These are phyloP conservation scores for Mycocentrospora acerina DNA, from an alignment of 2,329 filamentous ascomycete species.

Conservation along the genomic window DNA sequence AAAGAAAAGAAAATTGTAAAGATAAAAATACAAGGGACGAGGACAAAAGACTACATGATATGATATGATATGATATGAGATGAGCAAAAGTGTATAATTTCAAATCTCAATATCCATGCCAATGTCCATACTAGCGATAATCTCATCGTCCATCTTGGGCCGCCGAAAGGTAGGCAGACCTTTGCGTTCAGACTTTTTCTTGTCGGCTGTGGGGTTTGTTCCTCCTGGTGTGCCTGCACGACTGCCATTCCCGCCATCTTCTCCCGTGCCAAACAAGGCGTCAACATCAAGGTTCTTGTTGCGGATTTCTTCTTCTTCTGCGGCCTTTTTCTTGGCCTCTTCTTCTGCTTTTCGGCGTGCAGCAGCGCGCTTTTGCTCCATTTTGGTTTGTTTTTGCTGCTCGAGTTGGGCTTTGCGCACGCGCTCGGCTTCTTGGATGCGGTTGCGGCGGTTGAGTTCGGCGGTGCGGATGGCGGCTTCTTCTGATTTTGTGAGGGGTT, in stretches of 20 bases:
- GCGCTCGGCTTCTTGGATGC: constrained; percentile 79
- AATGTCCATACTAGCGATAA: constrained; percentile 84
- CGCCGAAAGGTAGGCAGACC: constrained; percentile 70
- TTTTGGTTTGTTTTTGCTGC: constrained; percentile 56
- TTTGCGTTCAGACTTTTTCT: constrained; percentile 56
- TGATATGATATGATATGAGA: too few species aligned
- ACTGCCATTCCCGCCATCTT: constrained; percentile 32
- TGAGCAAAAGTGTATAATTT: too few species aligned
- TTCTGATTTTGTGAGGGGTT: constrained; percentile 55
- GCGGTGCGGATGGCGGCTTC: constrained; percentile 80
- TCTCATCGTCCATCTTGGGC: constrained; percentile 85
- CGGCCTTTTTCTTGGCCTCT: constrained; percentile 48
- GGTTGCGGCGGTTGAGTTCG: constrained; percentile 80
- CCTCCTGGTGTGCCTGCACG: too few species aligned
- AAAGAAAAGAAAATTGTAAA: too few species aligned
- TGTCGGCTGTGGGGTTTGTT: too few species aligned
- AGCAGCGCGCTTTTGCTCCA: constrained; percentile 49
- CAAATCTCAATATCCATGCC: constrained; percentile 89
- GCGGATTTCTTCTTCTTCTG: constrained; percentile 27
- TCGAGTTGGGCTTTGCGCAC: constrained; percentile 88
- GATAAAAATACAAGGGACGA: too few species aligned
- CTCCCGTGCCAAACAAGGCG: constrained; percentile 53
- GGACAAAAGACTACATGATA: too few species aligned
- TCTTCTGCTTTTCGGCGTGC: constrained; percentile 50
- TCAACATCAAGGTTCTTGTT: constrained; percentile 43